Evolutionary conservation across 306 rosid genomes (phyloP), one percentile per base, ranked within the genome.

Genomic region (Cucumis hystrix): DNA sequence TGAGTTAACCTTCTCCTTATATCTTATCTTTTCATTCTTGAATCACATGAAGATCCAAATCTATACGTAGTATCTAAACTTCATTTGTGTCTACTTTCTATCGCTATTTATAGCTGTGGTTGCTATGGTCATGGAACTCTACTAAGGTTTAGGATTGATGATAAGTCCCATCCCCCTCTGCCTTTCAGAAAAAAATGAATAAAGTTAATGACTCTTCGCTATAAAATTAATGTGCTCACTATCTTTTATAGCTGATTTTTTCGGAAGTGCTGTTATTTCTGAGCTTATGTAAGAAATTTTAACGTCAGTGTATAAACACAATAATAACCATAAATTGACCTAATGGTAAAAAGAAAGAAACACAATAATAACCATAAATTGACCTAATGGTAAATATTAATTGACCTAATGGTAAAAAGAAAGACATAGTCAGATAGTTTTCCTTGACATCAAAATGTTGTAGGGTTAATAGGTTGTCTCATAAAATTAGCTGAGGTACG

Each of bases 1-100:
- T 96, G 84, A 91, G 97, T 83, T 30, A 51, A 74, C 57, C 49
- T 64, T 17, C 68, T 64, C 20, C 71, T 33, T 51, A 40, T 77
- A 14, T 75, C 64, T 28, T 45, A 20, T 70, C 76, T 73, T 75
- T 51, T 68, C 47, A 21, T 28, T 49, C 60, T 39, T 41, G 18
- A 23, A 37, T 72, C 49, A 9, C 28, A 60, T 47, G 9, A 15
- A 37, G 8, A 40, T 28, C 72, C 30, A 30, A 45, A 43, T 16
- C 28, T 41, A 16, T 45, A 16, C 6, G 21, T 1, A 52, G 8
- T 49, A 14, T 49, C 77, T 51, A 20, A 8, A 37, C 76, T 71
- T 51, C 57, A 10, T 25, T 72, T 15, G 20, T 60, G 16, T 41
- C 25, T n/a, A 40, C 25, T n/a, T 21, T 59, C 79, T 23, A 21